Conservation (phyloP, 768 basidiomycete species). For the Suillus discolor region DNA sequence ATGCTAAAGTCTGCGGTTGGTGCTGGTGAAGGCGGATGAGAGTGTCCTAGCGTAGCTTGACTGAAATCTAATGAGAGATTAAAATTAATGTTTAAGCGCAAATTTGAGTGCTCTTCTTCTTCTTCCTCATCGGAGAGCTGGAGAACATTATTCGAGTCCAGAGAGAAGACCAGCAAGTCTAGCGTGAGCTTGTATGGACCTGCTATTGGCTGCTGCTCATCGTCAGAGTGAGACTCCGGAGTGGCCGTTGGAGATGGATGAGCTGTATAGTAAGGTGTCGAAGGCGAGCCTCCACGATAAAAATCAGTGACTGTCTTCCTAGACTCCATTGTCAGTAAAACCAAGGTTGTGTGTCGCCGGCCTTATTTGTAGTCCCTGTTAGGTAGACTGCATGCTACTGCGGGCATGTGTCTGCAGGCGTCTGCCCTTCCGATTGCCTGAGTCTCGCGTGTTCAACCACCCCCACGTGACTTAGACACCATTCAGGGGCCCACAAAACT, state of each 20-base stretch:
- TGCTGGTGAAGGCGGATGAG: constrained; percentile 46
- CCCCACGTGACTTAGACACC: too few species aligned
- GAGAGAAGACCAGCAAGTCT: not conserved
- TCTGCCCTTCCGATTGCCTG: not conserved
- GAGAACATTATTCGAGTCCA: not conserved
- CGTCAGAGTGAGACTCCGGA: constrained; percentile 23
- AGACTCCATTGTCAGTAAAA: not conserved
- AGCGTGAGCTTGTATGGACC: not conserved
- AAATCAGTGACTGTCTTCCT: not conserved
- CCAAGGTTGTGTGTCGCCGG: not conserved
- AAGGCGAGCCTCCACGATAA: constrained; percentile 1
- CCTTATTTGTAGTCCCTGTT: not conserved
- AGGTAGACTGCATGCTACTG: not conserved
- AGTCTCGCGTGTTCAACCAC: too few species aligned
- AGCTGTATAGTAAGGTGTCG: constrained; percentile 36
- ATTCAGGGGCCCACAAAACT: too few species aligned
- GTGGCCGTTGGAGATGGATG: constrained; percentile 22
- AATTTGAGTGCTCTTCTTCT: constrained; percentile 24
- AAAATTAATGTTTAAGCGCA: constrained; percentile 25
- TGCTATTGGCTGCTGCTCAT: not conserved
- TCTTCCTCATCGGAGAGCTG: constrained; percentile 7
- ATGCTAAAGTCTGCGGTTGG: constrained; percentile 50
- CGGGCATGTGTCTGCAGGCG: constrained; percentile 2
- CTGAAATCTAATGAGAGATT: constrained; percentile 10
- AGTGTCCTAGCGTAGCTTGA: constrained; percentile 5